These are phyloP conservation scores for Cyclostephanos invisitatus DNA, from an alignment of 108 stramenopile species.

Conservation along the genomic window DNA sequence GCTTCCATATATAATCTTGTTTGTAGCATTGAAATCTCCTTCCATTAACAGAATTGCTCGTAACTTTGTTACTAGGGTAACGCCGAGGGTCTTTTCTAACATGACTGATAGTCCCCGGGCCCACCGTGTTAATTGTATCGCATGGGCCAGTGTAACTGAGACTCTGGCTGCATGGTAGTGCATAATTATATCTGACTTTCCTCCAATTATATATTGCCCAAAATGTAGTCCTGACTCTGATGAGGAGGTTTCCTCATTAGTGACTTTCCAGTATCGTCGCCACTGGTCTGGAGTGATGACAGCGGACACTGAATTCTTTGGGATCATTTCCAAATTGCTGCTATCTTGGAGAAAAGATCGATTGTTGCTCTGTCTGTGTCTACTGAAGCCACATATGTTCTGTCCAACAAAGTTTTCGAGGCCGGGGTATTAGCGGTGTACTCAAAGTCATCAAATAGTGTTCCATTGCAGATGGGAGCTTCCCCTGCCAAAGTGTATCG, in stretches of 20 bases:
- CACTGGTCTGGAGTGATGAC: conserved; percentile 6
- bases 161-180: neutral
- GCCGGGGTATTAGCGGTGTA: neutral
- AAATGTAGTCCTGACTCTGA: conserved; percentile 11
- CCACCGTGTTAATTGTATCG: neutral
- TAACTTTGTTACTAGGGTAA: neutral
- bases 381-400: neutral
- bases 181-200: neutral
- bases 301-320: neutral
- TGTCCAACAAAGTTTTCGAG: neutral
- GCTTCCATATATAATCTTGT: conserved; percentile 5
- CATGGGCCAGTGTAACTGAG: neutral
- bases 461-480: conserved; percentile 12
- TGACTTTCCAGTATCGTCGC: neutral
- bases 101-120: conserved; percentile 5
- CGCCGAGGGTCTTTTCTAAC: neutral
- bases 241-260: conserved; percentile 8
- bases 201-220: conserved; percentile 1
- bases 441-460: neutral
- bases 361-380: neutral
- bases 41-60: conserved; percentile 12
- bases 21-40: conserved; percentile 5
- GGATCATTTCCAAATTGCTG: neutral
- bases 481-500: conserved; percentile 8
- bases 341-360: conserved; percentile 4